These are phyloP conservation scores for Erythrophleum fordii DNA, from an alignment of 306 rosid species.

Conservation along the genomic window DNA sequence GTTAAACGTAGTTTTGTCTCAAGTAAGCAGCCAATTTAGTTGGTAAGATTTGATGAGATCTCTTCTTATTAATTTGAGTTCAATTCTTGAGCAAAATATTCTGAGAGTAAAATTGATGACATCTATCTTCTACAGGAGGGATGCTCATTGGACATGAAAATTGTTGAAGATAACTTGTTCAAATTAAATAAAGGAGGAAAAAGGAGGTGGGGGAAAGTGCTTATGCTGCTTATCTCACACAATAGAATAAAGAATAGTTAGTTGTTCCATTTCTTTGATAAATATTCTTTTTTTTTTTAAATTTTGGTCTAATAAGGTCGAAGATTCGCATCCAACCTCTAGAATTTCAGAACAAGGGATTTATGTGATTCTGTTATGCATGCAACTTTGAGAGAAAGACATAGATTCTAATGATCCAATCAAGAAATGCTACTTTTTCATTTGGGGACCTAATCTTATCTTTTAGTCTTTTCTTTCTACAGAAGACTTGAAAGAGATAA, in stretches of 20 bases:
- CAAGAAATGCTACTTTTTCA: constrained; percentile 19
- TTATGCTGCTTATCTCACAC: constrained; percentile 8
- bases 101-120: background rate
- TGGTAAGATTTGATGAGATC: no score
- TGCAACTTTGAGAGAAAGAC: no score
- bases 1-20: no score
- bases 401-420: constrained; percentile 20
- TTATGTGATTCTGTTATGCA: constrained; percentile 13
- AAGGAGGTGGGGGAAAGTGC: background rate
- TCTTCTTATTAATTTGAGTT: no score
- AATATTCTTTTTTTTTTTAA: background rate
- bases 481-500: background rate
- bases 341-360: constrained; percentile 28
- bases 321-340: constrained; percentile 26
- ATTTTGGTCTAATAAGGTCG: constrained; percentile 18
- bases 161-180: background rate
- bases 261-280: background rate
- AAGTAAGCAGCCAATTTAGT: no score
- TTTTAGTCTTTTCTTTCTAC: background rate
- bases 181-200: background rate
- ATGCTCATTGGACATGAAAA: background rate
- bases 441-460: constrained; percentile 31
- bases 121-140: background rate
- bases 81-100: no score
- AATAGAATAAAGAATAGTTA: constrained; percentile 20